A percentile compares a stretch with the other conserved stretches of the same genome.
These are phyloP conservation scores for Barbarea vulgaris DNA, from an alignment of 345 rosid genomes.

Conservation along the genomic window DNA sequence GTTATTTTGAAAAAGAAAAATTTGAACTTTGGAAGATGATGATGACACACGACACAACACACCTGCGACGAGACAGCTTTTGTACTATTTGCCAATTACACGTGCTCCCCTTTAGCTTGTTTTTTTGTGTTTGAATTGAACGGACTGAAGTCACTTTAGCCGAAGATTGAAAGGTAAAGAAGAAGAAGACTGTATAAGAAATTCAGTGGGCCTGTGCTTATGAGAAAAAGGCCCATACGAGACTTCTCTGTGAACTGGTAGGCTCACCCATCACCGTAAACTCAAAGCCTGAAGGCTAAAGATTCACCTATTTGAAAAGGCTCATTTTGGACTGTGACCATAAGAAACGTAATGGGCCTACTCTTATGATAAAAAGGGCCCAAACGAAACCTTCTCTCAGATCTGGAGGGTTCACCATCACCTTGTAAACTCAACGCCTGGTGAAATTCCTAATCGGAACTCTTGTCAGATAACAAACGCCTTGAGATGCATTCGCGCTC, in stretches of 20 bases:
- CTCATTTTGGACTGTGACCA: background rate
- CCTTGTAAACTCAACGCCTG: background rate
- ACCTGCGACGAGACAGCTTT: background rate
- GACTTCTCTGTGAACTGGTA: background rate
- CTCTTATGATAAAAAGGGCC: background rate
- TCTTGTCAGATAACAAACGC: background rate
- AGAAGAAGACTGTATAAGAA: background rate
- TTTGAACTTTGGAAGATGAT: background rate
- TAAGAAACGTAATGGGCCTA: background rate
- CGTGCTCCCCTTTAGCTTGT: background rate
- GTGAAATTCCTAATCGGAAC: conserved; percentile 2
- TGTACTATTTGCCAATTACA: background rate
- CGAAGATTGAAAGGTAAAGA: background rate
- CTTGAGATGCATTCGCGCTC: conserved; percentile 37
- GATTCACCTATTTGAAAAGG: too few species aligned
- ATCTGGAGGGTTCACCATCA: background rate
- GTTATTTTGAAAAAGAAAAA: background rate
- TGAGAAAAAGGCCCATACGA: background rate
- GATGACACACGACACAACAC: background rate
- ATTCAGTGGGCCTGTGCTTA: background rate
- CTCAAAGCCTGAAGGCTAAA: background rate
- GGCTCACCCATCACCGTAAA: conserved; percentile 1
- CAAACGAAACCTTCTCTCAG: background rate
- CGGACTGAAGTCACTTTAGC: background rate
- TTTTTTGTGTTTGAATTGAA: background rate